A percentile compares a stretch with the other conserved stretches of the same genome.
These are phyloP conservation scores for Entophlyctis luteolus DNA, from an alignment of 192 early-diverging fungal genomes.

Conservation along the genomic window DNA sequence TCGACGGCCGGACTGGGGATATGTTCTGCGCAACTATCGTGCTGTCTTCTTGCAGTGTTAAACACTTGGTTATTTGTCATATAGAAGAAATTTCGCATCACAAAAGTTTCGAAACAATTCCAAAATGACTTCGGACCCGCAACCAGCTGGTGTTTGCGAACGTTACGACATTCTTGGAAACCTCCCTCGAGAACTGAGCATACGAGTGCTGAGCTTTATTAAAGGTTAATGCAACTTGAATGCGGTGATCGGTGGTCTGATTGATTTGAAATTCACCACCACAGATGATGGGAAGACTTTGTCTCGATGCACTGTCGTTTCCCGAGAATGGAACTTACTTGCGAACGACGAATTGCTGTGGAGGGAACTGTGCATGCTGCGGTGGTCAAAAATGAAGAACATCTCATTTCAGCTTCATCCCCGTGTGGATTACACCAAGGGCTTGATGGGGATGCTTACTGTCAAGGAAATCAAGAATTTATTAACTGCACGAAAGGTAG, in stretches of 20 bases:
- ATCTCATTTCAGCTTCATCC: conserved; percentile 21
- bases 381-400: conserved; percentile 30
- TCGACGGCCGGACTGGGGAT: too few species aligned
- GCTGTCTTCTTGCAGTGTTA: too few species aligned
- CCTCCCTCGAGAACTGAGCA: conserved; percentile 12
- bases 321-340: conserved; percentile 1
- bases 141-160: too few species aligned
- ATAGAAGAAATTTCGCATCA: too few species aligned
- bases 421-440: conserved; percentile 34
- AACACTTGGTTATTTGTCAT: too few species aligned
- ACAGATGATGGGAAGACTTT: conserved; percentile 23
- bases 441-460: conserved; percentile 2
- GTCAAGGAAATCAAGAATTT: conserved; percentile 34
- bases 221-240: not conserved
- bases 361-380: conserved; percentile 12
- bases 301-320: conserved; percentile 8
- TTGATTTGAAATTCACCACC: too few species aligned
- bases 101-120: too few species aligned
- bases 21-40: too few species aligned
- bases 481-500: conserved; percentile 25
- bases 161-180: not conserved
- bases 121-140: too few species aligned
- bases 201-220: not conserved
- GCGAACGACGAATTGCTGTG: conserved; percentile 26
- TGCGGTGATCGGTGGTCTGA: too few species aligned